Evolutionary conservation across 306 rosid species (phyloP).

Genomic region (Herpetospermum pedunculosum): DNA sequence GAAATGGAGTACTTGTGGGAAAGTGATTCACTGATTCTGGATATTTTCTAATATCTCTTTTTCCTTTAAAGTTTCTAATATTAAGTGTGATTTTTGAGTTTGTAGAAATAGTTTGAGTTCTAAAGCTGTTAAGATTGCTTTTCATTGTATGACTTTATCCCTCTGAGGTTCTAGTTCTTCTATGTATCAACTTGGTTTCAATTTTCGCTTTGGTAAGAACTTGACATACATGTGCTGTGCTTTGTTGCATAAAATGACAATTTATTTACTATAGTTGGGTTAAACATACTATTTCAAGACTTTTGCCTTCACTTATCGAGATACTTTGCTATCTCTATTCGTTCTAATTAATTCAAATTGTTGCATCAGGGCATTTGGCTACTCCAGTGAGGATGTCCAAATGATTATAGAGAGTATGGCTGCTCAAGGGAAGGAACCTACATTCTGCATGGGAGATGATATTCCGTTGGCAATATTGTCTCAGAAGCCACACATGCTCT

Average conservation of each 20-base stretch:
- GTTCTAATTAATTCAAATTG: conserved; percentile 22
- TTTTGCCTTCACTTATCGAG: neutral
- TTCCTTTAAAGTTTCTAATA: neutral
- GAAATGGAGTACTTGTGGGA: too few relatives aligned
- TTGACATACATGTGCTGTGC: neutral
- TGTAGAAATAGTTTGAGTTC: neutral
- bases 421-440: conserved; percentile 98
- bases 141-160: neutral
- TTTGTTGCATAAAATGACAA: neutral
- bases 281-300: neutral
- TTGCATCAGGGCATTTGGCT: conserved; percentile 90
- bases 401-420: conserved; percentile 96
- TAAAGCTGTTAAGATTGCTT: neutral
- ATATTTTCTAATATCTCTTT: neutral
- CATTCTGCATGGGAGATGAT: conserved; percentile 98
- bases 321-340: conserved; percentile 8
- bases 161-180: neutral
- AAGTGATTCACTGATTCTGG: too few relatives aligned
- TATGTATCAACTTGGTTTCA: neutral
- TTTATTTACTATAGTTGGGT: neutral
- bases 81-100: neutral
- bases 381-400: conserved; percentile 98
- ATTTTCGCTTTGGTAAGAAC: neutral
- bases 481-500: conserved; percentile 88
- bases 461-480: conserved; percentile 85